A percentile compares a stretch with the other conserved stretches of the same genome.
phyloP scores from a whole-genome alignment of 805 yeast genomes.

The Sugiyamaella qingdaonensis region DNA sequence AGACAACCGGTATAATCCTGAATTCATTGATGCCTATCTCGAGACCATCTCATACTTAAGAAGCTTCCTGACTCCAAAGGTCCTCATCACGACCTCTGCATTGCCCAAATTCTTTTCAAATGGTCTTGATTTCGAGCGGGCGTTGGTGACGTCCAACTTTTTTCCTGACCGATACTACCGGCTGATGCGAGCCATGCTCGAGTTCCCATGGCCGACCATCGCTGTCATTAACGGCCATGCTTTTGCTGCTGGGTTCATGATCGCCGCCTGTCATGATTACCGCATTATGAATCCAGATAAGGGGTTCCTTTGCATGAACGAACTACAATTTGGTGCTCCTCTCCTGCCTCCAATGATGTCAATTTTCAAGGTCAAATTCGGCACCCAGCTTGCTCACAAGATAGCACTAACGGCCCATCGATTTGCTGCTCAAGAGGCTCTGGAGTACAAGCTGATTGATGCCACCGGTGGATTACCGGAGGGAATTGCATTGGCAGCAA shows the following conservation, averaged over 20 bases:
- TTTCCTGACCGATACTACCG: constrained; percentile 32
- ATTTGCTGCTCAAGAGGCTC: constrained; percentile 30
- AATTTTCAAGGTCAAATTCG: constrained; percentile 31
- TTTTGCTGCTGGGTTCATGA: constrained; percentile 39
- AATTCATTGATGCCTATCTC: constrained; percentile 30
- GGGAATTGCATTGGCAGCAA: constrained; percentile 29
- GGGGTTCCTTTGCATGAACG: constrained; percentile 39
- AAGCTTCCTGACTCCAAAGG: constrained; percentile 27
- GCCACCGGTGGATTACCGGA: constrained; percentile 33
- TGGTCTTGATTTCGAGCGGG: constrained; percentile 37
- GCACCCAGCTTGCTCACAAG: constrained; percentile 29
- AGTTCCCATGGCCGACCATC: constrained; percentile 39
- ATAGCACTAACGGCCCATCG: constrained; percentile 34
- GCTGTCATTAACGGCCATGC: constrained; percentile 40
- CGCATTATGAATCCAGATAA: constrained; percentile 36
- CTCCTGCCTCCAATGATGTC: constrained; percentile 34
- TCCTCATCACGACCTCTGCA: constrained; percentile 36
- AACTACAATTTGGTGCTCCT: constrained; percentile 37
- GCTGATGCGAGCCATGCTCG: constrained; percentile 31
- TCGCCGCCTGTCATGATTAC: constrained; percentile 37
- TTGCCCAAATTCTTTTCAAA: constrained; percentile 36
- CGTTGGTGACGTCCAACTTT: constrained; percentile 32
- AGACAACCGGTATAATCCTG: constrained; percentile 35
- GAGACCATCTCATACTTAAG: constrained; percentile 33
- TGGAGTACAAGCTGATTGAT: constrained; percentile 30